phyloP scores from a whole-genome alignment of 768 basidiomycete species.

The Galerina marginata region DNA sequence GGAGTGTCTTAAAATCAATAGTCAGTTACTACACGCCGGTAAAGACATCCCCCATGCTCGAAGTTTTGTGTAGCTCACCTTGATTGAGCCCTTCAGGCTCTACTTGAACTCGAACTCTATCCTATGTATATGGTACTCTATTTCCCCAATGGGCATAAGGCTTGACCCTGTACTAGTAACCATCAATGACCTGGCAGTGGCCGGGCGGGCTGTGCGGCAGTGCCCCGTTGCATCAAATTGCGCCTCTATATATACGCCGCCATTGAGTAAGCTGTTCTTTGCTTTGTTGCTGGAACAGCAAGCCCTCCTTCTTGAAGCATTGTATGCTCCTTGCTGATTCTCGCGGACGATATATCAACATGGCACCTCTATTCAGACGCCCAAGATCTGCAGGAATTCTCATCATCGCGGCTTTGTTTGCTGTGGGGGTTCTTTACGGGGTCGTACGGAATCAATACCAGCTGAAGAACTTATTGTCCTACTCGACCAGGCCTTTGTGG shows the following conservation, averaged over 20 bases:
- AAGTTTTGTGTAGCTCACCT: too few relatives aligned
- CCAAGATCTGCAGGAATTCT: slow-evolving; percentile 36
- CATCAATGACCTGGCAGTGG: too few relatives aligned
- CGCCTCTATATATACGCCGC: not conserved
- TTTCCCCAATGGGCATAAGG: too few relatives aligned
- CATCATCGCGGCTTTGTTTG: slow-evolving; percentile 37
- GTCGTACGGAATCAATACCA: slow-evolving; percentile 51
- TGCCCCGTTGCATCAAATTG: not conserved
- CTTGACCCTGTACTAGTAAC: too few relatives aligned
- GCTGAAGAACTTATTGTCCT: slow-evolving; percentile 56
- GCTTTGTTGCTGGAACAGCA: slow-evolving; percentile 24
- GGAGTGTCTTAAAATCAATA: too few relatives aligned
- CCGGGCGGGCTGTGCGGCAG: not conserved
- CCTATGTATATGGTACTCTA: too few relatives aligned
- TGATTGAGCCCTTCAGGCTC: too few relatives aligned
- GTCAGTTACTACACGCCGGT: too few relatives aligned
- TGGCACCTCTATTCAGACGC: slow-evolving; percentile 20
- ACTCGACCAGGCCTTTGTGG: slow-evolving; percentile 66
- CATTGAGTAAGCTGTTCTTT: slow-evolving; percentile 8
- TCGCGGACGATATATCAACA: not conserved
- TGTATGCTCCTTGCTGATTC: slow-evolving; percentile 14
- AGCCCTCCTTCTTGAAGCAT: slow-evolving; percentile 20
- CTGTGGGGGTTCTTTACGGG: slow-evolving; percentile 38
- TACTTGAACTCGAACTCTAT: too few relatives aligned
- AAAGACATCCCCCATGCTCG: too few relatives aligned